Conservation (phyloP, 129 eudicot species). For the Oenanthe sinensis region DNA sequence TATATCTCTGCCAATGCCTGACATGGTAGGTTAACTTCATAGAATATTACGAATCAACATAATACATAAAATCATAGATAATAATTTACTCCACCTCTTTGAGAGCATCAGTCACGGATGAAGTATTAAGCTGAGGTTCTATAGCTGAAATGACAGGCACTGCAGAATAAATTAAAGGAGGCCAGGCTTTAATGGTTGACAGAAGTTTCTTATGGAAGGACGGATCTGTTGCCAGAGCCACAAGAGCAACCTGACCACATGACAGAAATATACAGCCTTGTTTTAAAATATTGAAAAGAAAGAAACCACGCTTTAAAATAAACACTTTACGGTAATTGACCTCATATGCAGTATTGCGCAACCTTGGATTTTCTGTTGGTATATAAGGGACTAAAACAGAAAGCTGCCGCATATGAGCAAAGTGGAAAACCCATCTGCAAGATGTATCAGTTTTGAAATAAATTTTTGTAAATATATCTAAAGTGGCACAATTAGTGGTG, state of each 20-base stretch:
- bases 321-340: constrained; percentile 28
- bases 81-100: constrained; percentile 51
- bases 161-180: constrained; percentile 69
- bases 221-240: constrained; percentile 81
- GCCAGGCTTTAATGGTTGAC: constrained; percentile 83
- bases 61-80: not conserved
- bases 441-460: constrained; percentile 14
- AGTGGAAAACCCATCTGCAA: constrained; percentile 94
- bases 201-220: constrained; percentile 83
- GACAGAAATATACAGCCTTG: constrained; percentile 7
- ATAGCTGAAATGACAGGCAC: constrained; percentile 72
- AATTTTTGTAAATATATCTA: not conserved
- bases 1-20: constrained; percentile 97
- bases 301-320: not conserved
- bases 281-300: not conserved
- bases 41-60: constrained; percentile 12
- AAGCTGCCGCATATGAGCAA: constrained; percentile 97
- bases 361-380: constrained; percentile 88
- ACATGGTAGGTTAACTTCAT: constrained; percentile 11
- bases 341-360: constrained; percentile 98
- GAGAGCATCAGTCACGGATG: constrained; percentile 68
- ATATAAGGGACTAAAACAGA: constrained; percentile 85
- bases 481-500: not conserved
- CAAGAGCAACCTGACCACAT: constrained; percentile 72
- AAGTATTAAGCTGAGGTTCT: constrained; percentile 86